Conservation (phyloP, 2,329 filamentous ascomycete species). For the Colletotrichum aenigma region DNA sequence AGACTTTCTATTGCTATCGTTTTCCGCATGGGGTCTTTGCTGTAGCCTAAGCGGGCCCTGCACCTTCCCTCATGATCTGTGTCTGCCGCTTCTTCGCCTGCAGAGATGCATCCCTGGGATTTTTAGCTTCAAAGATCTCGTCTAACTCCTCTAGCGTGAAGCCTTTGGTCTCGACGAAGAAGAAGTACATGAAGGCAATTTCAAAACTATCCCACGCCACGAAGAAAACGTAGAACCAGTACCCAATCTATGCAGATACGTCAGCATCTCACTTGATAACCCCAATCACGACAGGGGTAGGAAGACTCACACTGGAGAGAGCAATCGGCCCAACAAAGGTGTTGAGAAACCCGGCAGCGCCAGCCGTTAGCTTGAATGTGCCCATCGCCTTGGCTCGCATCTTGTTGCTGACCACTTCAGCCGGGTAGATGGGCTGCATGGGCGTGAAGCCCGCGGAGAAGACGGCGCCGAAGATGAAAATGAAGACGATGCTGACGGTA, state of each 20-base stretch:
- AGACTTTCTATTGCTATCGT: not conserved
- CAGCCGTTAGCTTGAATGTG: constrained; percentile 35
- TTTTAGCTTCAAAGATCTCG: constrained; percentile 51
- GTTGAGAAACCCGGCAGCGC: constrained; percentile 40
- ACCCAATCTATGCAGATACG: constrained; percentile 28
- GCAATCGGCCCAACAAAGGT: constrained; percentile 35
- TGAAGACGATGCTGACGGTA: constrained; percentile 39
- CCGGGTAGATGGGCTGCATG: constrained; percentile 41
- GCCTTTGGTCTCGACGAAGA: constrained; percentile 52
- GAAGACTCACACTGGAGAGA: constrained; percentile 26
- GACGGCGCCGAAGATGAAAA: constrained; percentile 41
- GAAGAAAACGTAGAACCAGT: constrained; percentile 42
- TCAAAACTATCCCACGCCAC: constrained; percentile 39
- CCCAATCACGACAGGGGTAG: not conserved
- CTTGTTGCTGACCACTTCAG: constrained; percentile 40
- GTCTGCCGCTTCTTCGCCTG: constrained; percentile 39
- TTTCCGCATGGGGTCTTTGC: not conserved
- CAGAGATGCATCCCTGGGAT: constrained; percentile 34
- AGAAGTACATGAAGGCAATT: constrained; percentile 25
- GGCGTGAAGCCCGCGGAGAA: constrained; percentile 37
- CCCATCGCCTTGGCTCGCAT: constrained; percentile 41
- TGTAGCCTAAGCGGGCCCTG: not conserved
- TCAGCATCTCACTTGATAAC: not conserved
- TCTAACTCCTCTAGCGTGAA: constrained; percentile 60
- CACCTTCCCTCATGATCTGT: constrained; percentile 21